Evolutionary conservation across 345 rosid species (phyloP).

Genomic region (Linum lewisii): DNA sequence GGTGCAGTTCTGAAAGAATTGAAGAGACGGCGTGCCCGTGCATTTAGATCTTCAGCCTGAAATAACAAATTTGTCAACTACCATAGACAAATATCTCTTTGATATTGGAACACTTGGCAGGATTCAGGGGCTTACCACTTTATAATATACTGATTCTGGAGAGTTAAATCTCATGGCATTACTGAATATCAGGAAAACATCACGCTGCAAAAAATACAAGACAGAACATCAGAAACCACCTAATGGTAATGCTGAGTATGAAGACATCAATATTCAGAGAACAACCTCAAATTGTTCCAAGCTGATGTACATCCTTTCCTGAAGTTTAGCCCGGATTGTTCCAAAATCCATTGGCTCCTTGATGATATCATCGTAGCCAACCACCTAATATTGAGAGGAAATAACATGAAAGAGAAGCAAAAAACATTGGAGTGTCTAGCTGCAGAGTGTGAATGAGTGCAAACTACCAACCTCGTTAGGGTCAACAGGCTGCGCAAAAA

Average conservation of each 20-base stretch:
- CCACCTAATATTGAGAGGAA: slow-evolving; percentile 10
- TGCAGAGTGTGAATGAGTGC: background rate
- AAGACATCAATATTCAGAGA: background rate
- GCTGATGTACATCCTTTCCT: slow-evolving; percentile 20
- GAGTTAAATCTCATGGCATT: slow-evolving; percentile 22
- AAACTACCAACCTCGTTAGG: slow-evolving; percentile 16
- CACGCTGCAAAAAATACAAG: slow-evolving; percentile 15
- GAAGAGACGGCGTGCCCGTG: slow-evolving; percentile 11
- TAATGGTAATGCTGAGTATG: background rate
- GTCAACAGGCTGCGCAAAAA: slow-evolving; percentile 22
- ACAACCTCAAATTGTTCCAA: slow-evolving; percentile 23
- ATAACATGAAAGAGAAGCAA: background rate
- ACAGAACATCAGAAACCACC: background rate
- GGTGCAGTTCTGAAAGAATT: slow-evolving; percentile 14
- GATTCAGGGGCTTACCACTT: slow-evolving; percentile 12
- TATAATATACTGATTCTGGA: slow-evolving; percentile 10
- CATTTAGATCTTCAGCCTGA: slow-evolving; percentile 18
- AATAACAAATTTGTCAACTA: background rate
- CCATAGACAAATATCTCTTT: background rate
- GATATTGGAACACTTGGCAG: background rate
- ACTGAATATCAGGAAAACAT: slow-evolving; percentile 22
- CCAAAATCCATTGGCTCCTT: slow-evolving; percentile 27
- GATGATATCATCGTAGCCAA: slow-evolving; percentile 15
- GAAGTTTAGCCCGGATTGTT: slow-evolving; percentile 27
- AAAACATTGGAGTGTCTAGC: background rate